Conservation (phyloP, 768 basidiomycete species). For the Chalciporus sphaerocephalus region DNA sequence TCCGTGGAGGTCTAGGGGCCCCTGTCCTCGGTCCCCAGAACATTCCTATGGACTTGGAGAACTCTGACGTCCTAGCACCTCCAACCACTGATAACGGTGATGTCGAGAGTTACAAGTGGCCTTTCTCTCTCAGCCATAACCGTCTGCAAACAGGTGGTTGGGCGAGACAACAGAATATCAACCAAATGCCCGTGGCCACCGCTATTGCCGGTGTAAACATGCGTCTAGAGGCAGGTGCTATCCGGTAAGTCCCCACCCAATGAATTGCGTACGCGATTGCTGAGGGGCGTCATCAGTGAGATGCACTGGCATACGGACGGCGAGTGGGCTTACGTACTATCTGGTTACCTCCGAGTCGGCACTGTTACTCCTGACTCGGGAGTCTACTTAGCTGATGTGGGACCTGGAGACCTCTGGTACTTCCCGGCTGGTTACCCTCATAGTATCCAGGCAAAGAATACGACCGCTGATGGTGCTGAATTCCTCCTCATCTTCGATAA, state of each 20-base stretch:
- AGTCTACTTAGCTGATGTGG: constrained; percentile 50
- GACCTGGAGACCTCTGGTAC: constrained; percentile 51
- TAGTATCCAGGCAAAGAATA: constrained; percentile 49
- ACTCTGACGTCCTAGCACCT: constrained; percentile 54
- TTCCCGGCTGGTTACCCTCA: constrained; percentile 58
- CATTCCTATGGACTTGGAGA: constrained; percentile 49
- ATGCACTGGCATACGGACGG: constrained; percentile 43
- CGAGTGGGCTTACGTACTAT: constrained; percentile 52
- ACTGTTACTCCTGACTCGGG: constrained; percentile 51
- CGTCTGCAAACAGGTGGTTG: constrained; percentile 61
- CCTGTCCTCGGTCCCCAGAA: constrained; percentile 56
- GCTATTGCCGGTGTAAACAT: constrained; percentile 40
- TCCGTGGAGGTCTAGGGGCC: constrained; percentile 43
- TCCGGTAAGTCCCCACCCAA: constrained; percentile 30
- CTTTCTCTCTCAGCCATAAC: constrained; percentile 57
- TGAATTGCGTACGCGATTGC: not conserved
- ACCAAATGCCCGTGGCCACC: constrained; percentile 38
- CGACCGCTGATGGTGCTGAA: constrained; percentile 44
- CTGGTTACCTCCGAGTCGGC: constrained; percentile 46
- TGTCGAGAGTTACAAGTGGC: constrained; percentile 70
- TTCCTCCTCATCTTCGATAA: constrained; percentile 47
- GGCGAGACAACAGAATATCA: constrained; percentile 57
- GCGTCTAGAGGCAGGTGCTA: constrained; percentile 39
- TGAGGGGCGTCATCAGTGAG: constrained; percentile 29
- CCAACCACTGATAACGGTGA: constrained; percentile 58